phyloP scores from a whole-genome alignment of 257 asterid species.

The Fraxinus anomala region DNA sequence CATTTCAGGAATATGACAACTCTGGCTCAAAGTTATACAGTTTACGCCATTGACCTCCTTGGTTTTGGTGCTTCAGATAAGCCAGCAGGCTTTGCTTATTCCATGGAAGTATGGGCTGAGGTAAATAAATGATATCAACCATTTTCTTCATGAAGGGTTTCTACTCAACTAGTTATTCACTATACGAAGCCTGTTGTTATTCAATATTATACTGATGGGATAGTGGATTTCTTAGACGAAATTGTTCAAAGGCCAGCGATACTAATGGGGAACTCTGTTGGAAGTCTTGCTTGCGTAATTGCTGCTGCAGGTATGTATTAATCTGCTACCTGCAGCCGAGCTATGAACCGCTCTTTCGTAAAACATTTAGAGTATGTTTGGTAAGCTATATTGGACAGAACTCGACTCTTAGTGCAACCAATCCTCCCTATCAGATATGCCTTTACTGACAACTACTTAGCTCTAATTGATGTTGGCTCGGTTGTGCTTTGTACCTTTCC shows the following conservation, averaged over 20 bases:
- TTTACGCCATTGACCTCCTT: slow-evolving; percentile 85
- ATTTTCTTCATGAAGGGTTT: slow-evolving; percentile 7
- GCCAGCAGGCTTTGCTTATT: slow-evolving; percentile 72
- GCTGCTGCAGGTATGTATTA: slow-evolving; percentile 72
- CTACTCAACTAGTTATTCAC: slow-evolving; percentile 8
- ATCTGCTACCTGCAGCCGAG: slow-evolving; percentile 5
- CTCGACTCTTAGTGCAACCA: neutral
- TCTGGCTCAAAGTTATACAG: slow-evolving; percentile 59
- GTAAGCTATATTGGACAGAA: neutral
- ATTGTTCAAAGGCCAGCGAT: slow-evolving; percentile 73
- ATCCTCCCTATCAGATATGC: neutral
- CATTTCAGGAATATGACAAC: slow-evolving; percentile 65
- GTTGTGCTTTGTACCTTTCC: neutral
- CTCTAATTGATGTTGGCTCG: neutral
- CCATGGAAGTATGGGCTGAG: slow-evolving; percentile 88
- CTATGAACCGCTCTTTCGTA: neutral
- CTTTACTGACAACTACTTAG: slow-evolving; percentile 12
- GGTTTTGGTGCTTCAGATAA: slow-evolving; percentile 98
- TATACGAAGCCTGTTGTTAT: neutral
- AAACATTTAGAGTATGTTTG: neutral
- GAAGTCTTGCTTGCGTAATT: slow-evolving; percentile 94
- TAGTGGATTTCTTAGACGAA: slow-evolving; percentile 73
- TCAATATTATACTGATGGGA: slow-evolving; percentile 26
- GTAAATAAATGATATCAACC: slow-evolving; percentile 34
- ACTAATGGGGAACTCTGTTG: slow-evolving; percentile 85